Base-by-base conservation (phyloP, 345 rosid species). In the Sonneratia alba region DNA sequence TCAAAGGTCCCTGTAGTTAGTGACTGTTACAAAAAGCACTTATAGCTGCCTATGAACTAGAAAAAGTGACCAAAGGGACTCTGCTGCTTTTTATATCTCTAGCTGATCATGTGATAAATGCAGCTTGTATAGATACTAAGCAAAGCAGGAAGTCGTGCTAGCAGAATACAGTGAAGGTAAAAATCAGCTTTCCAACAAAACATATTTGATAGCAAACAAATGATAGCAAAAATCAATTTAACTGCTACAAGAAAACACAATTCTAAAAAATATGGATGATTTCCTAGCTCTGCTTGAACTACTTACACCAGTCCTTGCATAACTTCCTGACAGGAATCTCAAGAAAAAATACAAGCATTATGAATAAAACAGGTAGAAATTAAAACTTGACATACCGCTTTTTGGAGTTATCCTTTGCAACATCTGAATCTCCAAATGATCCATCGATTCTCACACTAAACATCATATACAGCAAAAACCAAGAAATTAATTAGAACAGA, bases 361-460 rank as follows among this genome's bases (percentile, higher is more conserved):
- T 47, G 19, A 55, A 21, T 62, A 16, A 67, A 24, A 12, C 12
- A 32, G n/a, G 32, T 4, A 72, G 18, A 38, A 14, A 72, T 16
- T 70, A 76, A 34, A 76, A 63, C 21, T 10, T 65, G 61, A 77
- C 57, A 42, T 76, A 82, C 69, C 79, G 62, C 76, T 83, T 83
- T 72, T 77, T 78, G 69, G 82, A 27, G 71, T 73, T 71, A 3
- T 81, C 84, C 81, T 81, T 84, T 34, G 63, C 68, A 57, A 64
- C 43, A 57, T 84, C 81, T 63, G 78, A 78, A 64, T 84, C 82
- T 42, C 85, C 85, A 27, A 76, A 71, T 6, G 83, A 78, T 40
- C 79, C 82, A 76, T 84, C 85, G 19, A 79, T 65, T 63, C 76
- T 81, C 68, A 70, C 89, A 85, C 88, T 91, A 78, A 66, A 89